phyloP scores from a whole-genome alignment of 2,329 filamentous ascomycete species.

The Helotiales sp. region DNA sequence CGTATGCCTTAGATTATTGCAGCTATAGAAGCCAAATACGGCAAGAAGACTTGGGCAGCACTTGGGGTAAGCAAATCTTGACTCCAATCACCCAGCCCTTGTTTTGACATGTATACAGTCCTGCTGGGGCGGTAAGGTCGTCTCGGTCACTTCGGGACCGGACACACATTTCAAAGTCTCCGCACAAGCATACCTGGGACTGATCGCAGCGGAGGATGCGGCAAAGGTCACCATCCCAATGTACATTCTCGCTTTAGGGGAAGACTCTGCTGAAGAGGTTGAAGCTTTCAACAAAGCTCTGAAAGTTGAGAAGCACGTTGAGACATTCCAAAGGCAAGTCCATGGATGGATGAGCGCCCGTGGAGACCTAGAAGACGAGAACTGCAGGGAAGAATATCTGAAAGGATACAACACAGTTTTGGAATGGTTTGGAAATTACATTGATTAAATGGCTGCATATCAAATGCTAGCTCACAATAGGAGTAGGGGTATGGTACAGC shows the following conservation, averaged over 20 bases:
- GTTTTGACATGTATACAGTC: conserved; percentile 13
- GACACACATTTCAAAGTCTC: conserved; percentile 47
- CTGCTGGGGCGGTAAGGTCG: conserved; percentile 32
- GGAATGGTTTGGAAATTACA: conserved; percentile 42
- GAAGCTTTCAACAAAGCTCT: conserved; percentile 44
- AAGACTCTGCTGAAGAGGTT: conserved; percentile 51
- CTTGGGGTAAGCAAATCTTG: conserved; percentile 10
- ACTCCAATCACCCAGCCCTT: background rate
- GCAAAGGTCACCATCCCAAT: conserved; percentile 59
- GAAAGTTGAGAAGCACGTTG: conserved; percentile 43
- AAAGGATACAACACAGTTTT: conserved; percentile 46
- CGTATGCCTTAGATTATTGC: conserved; percentile 50
- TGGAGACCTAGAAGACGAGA: conserved; percentile 45
- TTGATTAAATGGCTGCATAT: background rate
- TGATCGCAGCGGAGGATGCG: conserved; percentile 62
- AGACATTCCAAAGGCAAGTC: conserved; percentile 48
- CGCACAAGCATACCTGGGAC: conserved; percentile 56
- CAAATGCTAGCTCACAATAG: background rate
- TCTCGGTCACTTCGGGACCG: conserved; percentile 22
- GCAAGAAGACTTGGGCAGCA: conserved; percentile 46
- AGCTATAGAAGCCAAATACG: conserved; percentile 49
- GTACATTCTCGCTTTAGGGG: conserved; percentile 62
- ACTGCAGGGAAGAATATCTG: conserved; percentile 45
- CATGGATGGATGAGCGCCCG: conserved; percentile 59
- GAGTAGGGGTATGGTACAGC: background rate